Base-by-base conservation (phyloP, 2,329 filamentous ascomycete genomes). In the Huntiella bhutanensis region DNA sequence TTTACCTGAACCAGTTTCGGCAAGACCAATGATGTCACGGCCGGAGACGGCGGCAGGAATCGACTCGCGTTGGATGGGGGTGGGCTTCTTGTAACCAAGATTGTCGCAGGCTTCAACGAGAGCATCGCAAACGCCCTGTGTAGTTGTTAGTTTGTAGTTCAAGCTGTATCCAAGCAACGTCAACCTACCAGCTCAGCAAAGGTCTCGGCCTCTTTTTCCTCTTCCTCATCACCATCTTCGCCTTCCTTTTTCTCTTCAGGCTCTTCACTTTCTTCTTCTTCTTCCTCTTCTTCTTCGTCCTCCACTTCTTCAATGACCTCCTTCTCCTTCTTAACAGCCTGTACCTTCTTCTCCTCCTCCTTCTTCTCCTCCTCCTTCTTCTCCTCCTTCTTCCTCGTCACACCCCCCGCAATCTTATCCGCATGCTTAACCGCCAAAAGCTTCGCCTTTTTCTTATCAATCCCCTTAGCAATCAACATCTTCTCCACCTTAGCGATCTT, bases 1-100 rank as follows among this genome's bases (percentile, higher is more conserved):
- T 46, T 96, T 98, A 63, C 91, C 91, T 57, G 79, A 86, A 54
- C 91, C 91, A 0, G 91, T 98, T 63, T 98, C 88, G 32, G 91
- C 91, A 44, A 96, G 70, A 37, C 87, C 91, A 54, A 98, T 94
- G 33, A 96, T 69, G 60, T 96, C 91, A 56, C 85, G 75, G 45
- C 81, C 78, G 56, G 82, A 64, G 3, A 95, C 69, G 33, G 87
- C 87, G 44, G 71, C 60, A 4, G 88, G 88, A 54, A 96, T 93
- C 0, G 86, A 73, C 60, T 92, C 74, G 44, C 71, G 71, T 61
- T 95, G 91, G 53, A 98, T 96, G 0, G 87, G 80, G 1, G 88
- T 98, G 0, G 91, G 84, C 22, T 71, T 63, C 56, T 80, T 92
- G 70, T 86, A 98, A 52, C 82, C 81, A 45, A 96, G 71, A 0